phyloP scores from a whole-genome alignment of 768 basidiomycete species.

The Lentinula aciculospora region DNA sequence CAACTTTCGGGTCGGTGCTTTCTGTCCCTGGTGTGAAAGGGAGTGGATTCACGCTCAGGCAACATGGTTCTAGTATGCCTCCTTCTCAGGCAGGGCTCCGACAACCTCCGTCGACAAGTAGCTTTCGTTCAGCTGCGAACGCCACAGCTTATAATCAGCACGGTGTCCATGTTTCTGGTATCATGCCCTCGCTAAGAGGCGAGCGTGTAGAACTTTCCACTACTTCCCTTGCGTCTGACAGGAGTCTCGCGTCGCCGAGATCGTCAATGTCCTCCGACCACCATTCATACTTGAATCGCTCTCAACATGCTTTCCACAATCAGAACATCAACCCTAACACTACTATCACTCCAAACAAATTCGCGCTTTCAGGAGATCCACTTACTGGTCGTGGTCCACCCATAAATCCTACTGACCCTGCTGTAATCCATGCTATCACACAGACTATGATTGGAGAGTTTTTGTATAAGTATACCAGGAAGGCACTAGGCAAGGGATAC shows the following conservation, averaged over 20 bases:
- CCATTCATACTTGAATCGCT: slow-evolving; percentile 39
- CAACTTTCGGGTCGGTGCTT: slow-evolving; percentile 64
- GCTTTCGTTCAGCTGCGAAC: slow-evolving; percentile 73
- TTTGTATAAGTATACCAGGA: slow-evolving; percentile 94
- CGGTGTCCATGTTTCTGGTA: slow-evolving; percentile 32
- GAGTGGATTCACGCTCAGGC: slow-evolving; percentile 39
- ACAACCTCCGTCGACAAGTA: slow-evolving; percentile 72
- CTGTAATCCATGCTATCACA: slow-evolving; percentile 92
- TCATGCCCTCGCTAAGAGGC: slow-evolving; percentile 29
- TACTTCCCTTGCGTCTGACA: slow-evolving; percentile 66
- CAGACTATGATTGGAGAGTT: slow-evolving; percentile 99
- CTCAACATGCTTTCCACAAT: slow-evolving; percentile 20
- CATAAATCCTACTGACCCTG: slow-evolving; percentile 72
- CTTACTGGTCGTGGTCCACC: slow-evolving; percentile 15
- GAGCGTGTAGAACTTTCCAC: slow-evolving; percentile 58
- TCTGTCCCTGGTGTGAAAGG: slow-evolving; percentile 40
- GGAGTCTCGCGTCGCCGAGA: slow-evolving; percentile 64
- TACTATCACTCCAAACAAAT: not conserved
- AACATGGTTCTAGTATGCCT: slow-evolving; percentile 73
- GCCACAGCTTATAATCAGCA: slow-evolving; percentile 47
- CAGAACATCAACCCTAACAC: slow-evolving; percentile 24
- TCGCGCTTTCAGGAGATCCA: not conserved
- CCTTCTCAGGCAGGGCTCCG: slow-evolving; percentile 62
- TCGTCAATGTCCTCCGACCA: slow-evolving; percentile 82
- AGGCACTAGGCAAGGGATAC: slow-evolving; percentile 83